Evolutionary conservation across 148 eudicot species (phyloP), one percentile per base, ranked within the genome.

Genomic region (Vaccinium myrtillus): DNA sequence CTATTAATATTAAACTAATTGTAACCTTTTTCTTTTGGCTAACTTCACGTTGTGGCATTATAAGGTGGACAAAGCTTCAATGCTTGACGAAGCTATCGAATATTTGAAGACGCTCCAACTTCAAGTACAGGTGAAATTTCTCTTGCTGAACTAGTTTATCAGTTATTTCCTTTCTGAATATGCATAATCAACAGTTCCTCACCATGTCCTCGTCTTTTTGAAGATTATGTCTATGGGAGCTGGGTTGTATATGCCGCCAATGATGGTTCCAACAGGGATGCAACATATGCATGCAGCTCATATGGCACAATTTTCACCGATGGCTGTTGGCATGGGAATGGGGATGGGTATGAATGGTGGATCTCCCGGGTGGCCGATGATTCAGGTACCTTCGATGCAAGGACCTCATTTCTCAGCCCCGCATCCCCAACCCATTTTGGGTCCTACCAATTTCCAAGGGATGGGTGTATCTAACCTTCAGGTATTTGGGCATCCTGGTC

Each of bases 21-120:
- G 49, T 56, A n/a, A 75, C 30, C 71, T 75, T 83, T 75, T 58
- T 43, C 19, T 4, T 3, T 61, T 77, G 50, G 86, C 85, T 23
- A 89, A 74, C 36, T 81, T 23, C 59, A 36, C 10, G 14, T 59
- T 54, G 55, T 59, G 75, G 3, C 61, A 77, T 58, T 50, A 74
- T 43, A 82, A 96, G 99, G 98, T 89, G 73, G 99, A 95, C 87
- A 97, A 95, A 92, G 99, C 98, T 78, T 95, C 99, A 81, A 93
- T 97, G 98, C 98, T 97, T 69, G 99, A 95, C 78, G 99, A 95
- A 89, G 99, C 98, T 77, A 95, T 94, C 85, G 96, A 95, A 82
- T 97, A 95, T 90, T 87, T 95, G 84, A 95, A 97, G 89, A 91
- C 98, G 55, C 99, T 97, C 84, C 98, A 97, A 86, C 92, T 92